Conservation (phyloP, 805 yeast genomes). For the Metschnikowia borealis region DNA sequence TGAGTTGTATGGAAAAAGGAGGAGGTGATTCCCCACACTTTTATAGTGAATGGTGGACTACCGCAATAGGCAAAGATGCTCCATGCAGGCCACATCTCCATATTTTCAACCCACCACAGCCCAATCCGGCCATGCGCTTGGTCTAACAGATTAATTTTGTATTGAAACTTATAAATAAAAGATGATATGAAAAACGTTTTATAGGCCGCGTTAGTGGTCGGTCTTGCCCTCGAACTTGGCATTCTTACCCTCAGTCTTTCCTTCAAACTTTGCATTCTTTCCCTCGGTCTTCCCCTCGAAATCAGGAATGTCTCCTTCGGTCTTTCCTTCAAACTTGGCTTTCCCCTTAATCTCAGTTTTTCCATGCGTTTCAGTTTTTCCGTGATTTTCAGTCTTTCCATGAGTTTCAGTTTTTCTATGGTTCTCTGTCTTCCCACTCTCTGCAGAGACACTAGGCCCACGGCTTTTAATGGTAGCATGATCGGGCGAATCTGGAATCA, state of each 20-base stretch:
- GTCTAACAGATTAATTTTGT: too few relatives aligned
- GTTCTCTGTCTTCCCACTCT: conserved; percentile 4
- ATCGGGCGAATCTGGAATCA: conserved; percentile 6
- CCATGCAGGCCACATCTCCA: background rate
- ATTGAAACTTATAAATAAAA: background rate
- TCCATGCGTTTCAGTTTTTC: conserved; percentile 8
- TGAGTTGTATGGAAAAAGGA: background rate
- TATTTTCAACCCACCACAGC: too few relatives aligned
- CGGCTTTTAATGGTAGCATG: conserved; percentile 3
- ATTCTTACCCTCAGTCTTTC: background rate
- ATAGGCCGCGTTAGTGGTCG: background rate
- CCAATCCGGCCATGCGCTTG: too few relatives aligned
- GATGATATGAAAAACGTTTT: too few relatives aligned
- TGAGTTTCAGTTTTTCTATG: conserved; percentile 4
- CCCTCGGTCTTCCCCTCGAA: conserved; percentile 9
- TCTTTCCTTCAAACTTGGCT: conserved; percentile 9
- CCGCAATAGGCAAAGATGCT: background rate
- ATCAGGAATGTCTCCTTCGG: conserved; percentile 7
- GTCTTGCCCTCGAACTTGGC: background rate
- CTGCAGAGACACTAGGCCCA: background rate
- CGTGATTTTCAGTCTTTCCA: conserved; percentile 8
- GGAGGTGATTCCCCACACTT: background rate
- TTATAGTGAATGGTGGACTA: background rate
- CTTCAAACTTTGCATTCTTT: background rate
- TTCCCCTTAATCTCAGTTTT: background rate